phyloP scores from a whole-genome alignment of 768 basidiomycete species.

The Chalciporus piperatus region DNA sequence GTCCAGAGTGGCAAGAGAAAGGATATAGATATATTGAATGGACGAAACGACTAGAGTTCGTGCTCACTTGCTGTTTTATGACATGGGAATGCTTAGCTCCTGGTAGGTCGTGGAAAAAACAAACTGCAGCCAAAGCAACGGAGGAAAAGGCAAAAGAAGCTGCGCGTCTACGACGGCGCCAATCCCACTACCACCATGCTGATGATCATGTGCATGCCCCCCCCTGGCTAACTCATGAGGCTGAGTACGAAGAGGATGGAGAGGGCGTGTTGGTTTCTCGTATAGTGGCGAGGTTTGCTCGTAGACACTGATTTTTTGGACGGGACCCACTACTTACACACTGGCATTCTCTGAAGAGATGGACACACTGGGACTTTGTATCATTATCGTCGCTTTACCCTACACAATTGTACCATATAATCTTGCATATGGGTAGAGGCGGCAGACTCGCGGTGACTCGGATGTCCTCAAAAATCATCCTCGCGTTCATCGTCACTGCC shows the following conservation, averaged over 20 bases:
- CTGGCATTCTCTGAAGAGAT: background rate
- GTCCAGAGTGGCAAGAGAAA: slow-evolving; percentile 49
- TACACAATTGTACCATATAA: slow-evolving; percentile 3
- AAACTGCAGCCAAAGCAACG: slow-evolving; percentile 9
- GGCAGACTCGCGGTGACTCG: background rate
- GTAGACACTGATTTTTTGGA: slow-evolving; percentile 9
- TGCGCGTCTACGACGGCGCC: slow-evolving; percentile 11
- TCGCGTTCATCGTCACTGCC: slow-evolving; percentile 29
- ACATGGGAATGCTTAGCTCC: background rate
- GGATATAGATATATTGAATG: slow-evolving; percentile 52
- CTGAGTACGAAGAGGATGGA: slow-evolving; percentile 3
- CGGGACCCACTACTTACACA: background rate
- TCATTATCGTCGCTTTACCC: background rate
- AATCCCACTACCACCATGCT: slow-evolving; percentile 8
- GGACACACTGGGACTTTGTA: background rate
- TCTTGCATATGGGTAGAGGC: background rate
- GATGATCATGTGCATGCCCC: slow-evolving; percentile 8
- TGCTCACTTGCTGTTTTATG: slow-evolving; percentile 3
- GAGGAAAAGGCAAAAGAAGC: slow-evolving; percentile 19
- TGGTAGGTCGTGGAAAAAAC: slow-evolving; percentile 30
- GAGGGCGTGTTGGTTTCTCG: background rate
- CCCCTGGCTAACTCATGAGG: slow-evolving; percentile 4
- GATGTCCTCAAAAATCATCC: slow-evolving; percentile 16
- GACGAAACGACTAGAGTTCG: slow-evolving; percentile 53
- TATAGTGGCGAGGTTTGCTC: background rate